Evolutionary conservation across 805 yeast genomes (phyloP).

Genomic region (Candida tammaniensis): DNA sequence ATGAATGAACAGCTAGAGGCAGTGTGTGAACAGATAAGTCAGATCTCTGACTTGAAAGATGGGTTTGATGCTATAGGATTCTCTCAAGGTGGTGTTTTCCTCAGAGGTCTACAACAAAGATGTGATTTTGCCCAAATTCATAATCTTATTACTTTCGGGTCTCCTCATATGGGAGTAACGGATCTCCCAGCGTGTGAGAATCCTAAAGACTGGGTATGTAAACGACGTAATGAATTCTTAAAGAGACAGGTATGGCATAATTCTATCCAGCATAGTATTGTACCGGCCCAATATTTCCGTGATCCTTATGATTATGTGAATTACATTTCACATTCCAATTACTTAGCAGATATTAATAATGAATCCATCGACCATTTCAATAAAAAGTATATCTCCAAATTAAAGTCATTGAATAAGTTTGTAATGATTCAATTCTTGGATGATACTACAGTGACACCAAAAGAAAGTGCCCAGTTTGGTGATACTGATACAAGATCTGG

Average conservation of each 20-base stretch:
- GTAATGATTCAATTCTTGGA: conserved; percentile 58
- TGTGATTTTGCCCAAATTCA: conserved; percentile 45
- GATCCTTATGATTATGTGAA: conserved; percentile 52
- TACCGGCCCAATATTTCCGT: conserved; percentile 78
- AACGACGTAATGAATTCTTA: conserved; percentile 49
- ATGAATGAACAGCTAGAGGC: conserved; percentile 50
- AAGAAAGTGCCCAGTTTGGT: conserved; percentile 65
- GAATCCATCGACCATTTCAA: conserved; percentile 41
- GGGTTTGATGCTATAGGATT: conserved; percentile 78
- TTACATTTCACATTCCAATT: conserved; percentile 55
- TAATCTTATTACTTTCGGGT: conserved; percentile 69
- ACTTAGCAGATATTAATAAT: conserved; percentile 65
- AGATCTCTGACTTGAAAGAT: conserved; percentile 40
- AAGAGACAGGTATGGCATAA: conserved; percentile 60
- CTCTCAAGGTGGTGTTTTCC: conserved; percentile 81
- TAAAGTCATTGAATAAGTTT: conserved; percentile 46
- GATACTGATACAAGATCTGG: conserved; percentile 50
- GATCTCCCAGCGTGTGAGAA: conserved; percentile 61
- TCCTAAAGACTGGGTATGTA: conserved; percentile 57
- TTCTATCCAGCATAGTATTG: conserved; percentile 51
- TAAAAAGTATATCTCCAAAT: conserved; percentile 39
- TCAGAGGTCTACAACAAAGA: conserved; percentile 62
- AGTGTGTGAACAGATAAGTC: conserved; percentile 54
- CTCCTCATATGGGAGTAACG: conserved; percentile 75
- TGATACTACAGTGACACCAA: conserved; percentile 72